Evolutionary conservation across 2,329 filamentous ascomycete genomes (phyloP).

Genomic region (Plectosphaerella plurivora): DNA sequence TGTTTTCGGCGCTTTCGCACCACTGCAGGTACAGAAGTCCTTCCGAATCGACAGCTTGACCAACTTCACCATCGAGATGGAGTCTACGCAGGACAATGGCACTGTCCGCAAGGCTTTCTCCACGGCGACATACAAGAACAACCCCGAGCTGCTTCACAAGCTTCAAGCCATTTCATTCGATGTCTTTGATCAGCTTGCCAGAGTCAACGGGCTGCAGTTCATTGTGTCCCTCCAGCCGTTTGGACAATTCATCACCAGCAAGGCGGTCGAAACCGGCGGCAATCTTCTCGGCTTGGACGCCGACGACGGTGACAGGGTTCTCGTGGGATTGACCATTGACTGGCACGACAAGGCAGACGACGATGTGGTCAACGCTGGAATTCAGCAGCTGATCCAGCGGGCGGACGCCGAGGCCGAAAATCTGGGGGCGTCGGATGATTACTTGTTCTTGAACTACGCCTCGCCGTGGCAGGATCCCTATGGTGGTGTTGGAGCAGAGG

Average conservation of each 20-base stretch:
- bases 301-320: slow-evolving; percentile 17
- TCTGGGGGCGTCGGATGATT: slow-evolving; percentile 13
- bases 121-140: background rate
- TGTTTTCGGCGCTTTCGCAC: background rate
- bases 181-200: background rate
- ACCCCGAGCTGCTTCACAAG: background rate
- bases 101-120: background rate
- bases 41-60: background rate
- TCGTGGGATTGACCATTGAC: slow-evolving; percentile 14
- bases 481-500: slow-evolving; percentile 28
- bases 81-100: background rate
- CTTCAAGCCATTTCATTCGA: background rate
- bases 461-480: slow-evolving; percentile 30
- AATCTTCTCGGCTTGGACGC: slow-evolving; percentile 29
- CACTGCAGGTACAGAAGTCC: background rate
- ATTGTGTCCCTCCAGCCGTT: background rate
- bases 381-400: slow-evolving; percentile 9
- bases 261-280: slow-evolving; percentile 20
- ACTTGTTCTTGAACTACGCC: slow-evolving; percentile 30
- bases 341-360: slow-evolving; percentile 16
- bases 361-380: slow-evolving; percentile 10
- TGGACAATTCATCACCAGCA: background rate
- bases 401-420: slow-evolving; percentile 7
- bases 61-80: background rate
- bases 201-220: background rate